Base-by-base conservation (phyloP, 768 basidiomycete genomes). In the Pulveroboletus sp. region DNA sequence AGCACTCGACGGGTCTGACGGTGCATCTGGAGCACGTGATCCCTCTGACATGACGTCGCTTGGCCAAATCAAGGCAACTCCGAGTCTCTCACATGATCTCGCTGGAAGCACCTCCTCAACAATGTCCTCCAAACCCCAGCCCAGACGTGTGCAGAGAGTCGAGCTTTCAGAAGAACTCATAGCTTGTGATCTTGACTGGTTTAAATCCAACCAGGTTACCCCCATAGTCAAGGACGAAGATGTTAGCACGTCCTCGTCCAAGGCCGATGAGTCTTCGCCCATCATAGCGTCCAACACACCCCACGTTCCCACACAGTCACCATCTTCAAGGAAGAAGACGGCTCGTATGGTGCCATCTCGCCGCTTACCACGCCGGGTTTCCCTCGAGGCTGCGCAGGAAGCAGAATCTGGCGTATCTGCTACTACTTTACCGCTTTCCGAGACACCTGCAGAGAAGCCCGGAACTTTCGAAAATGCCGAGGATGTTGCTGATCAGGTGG, bases 121-220 rank as follows among this genome's bases (percentile, higher is more conserved):
- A 6, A 31, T 47, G 30, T 11, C 45, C 7, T 27, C 43, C 13
- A 67, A 56, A 18, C 68, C 59, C 35, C 61, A 68, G 4, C 66
- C 68, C 11, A 68, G 57, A 39, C 66, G 66, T 24, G 28, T 33
- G 28, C 54, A 56, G 33, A 56, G 43, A 50, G 48, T 56, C 4
- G 60, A 62, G 18, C 52, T 68, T 28, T 30, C 58, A 7, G 60
- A 63, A 15, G 55, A 54, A 8, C 51, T 69, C 13, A 39, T 58
- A 31, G 58, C 64, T 13, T 66, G 66, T 33, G 66, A 68, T 36
- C 54, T 68, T 35, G 58, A 66, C 37, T 68, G 62, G 58, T 69
- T 58, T 26, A 68, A 57, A 38, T 47, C 58, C 0, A 53, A 49
- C 18, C 67, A 55, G 26, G 36, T 10, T 6, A 5, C 14, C 6